A percentile compares a stretch with the other conserved stretches of the same genome.
These are phyloP conservation scores for Bipolaris sorokiniana DNA, from an alignment of 2,329 filamentous ascomycete species.

Conservation along the genomic window DNA sequence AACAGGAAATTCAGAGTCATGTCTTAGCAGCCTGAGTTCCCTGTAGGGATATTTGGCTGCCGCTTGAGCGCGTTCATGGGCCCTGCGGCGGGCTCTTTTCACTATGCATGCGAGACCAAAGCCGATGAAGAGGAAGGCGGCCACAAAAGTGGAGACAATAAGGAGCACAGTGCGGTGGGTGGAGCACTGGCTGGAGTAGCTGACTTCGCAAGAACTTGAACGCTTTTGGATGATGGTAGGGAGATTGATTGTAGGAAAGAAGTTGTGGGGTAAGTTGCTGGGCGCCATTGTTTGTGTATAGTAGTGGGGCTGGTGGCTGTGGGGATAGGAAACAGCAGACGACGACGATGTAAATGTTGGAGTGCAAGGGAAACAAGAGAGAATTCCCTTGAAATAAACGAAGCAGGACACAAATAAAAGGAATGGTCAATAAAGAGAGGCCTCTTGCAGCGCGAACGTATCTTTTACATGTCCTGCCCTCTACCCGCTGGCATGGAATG, in stretches of 20 bases:
- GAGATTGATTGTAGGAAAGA: neutral
- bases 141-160: conserved; percentile 26
- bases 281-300: conserved; percentile 15
- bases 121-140: conserved; percentile 21
- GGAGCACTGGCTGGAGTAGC: conserved; percentile 18
- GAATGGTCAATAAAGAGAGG: neutral
- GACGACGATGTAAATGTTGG: neutral
- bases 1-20: neutral
- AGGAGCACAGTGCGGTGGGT: conserved; percentile 32
- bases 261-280: neutral
- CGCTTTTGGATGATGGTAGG: conserved; percentile 13
- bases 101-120: conserved; percentile 20
- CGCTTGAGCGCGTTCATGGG: neutral
- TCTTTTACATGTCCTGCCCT: conserved; percentile 10
- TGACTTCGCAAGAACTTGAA: conserved; percentile 18
- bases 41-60: neutral
- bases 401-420: neutral
- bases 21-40: neutral
- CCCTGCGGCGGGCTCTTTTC: conserved; percentile 1
- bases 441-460: neutral
- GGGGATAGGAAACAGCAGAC: neutral
- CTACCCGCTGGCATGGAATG: neutral
- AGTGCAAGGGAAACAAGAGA: neutral
- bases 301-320: neutral
- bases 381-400: neutral